phyloP scores from a whole-genome alignment of 2,329 filamentous ascomycete species.

The Berkeleyomyces rouxiae region DNA sequence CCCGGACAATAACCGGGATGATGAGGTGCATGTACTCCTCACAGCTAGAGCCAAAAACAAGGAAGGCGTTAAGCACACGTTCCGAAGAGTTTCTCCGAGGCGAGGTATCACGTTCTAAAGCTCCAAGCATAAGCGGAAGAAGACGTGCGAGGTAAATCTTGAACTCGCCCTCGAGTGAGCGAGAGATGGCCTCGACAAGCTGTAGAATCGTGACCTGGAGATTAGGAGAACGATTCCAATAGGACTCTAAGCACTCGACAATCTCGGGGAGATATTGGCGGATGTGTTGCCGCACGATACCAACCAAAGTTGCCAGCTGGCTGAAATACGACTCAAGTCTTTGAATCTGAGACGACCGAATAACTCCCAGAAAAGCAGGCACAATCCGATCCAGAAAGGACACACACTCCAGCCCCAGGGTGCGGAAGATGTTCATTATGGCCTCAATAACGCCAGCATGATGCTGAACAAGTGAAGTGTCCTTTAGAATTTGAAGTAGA shows the following conservation, averaged over 20 bases:
- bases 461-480: constrained; percentile 75
- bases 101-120: constrained; percentile 72
- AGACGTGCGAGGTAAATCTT: constrained; percentile 85
- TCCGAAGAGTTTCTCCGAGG: constrained; percentile 67
- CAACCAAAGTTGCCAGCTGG: constrained; percentile 80
- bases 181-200: constrained; percentile 82
- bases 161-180: constrained; percentile 91
- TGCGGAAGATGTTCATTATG: constrained; percentile 97
- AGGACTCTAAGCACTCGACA: constrained; percentile 71
- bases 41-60: constrained; percentile 87
- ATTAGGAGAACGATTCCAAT: constrained; percentile 67
- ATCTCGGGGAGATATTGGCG: constrained; percentile 78
- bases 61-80: constrained; percentile 80
- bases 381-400: constrained; percentile 88
- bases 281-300: constrained; percentile 92
- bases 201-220: constrained; percentile 84
- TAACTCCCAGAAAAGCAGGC: constrained; percentile 81
- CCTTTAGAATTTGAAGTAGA: constrained; percentile 77
- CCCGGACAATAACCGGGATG: constrained; percentile 81
- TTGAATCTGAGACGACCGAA: constrained; percentile 59
- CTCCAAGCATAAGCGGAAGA: constrained; percentile 83
- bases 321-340: constrained; percentile 94
- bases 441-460: constrained; percentile 92
- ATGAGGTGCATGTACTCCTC: constrained; percentile 99
- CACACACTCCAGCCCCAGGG: constrained; percentile 87